Evolutionary conservation across 176 grass and related monocot species (phyloP).

Genomic region (Bromus sterilis): DNA sequence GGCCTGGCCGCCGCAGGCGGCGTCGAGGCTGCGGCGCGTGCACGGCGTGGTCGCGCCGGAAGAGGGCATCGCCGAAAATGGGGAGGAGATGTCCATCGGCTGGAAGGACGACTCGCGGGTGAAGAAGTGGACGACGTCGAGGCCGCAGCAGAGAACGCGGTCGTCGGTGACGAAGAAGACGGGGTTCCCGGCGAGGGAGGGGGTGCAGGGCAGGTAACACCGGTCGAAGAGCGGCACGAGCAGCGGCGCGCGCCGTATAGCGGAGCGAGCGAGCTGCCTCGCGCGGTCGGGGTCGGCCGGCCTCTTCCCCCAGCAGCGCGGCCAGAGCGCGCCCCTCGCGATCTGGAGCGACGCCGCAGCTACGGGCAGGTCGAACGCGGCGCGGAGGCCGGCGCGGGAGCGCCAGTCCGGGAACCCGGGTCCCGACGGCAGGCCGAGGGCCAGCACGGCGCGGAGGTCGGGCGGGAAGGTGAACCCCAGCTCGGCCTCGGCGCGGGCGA

Average conservation of each 20-base stretch:
- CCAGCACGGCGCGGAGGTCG: conserved; percentile 83
- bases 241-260: conserved; percentile 59
- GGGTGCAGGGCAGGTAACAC: conserved; percentile 79
- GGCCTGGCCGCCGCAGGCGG: conserved; percentile 38
- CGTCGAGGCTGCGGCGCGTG: conserved; percentile 77
- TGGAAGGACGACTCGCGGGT: conserved; percentile 58
- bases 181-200: conserved; percentile 78
- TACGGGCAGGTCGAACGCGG: conserved; percentile 51
- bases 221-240: conserved; percentile 83
- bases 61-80: neutral
- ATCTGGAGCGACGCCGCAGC: conserved; percentile 57
- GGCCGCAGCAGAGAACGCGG: conserved; percentile 81
- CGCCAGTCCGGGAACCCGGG: conserved; percentile 85
- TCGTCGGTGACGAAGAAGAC: conserved; percentile 92
- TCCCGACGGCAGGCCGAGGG: conserved; percentile 47
- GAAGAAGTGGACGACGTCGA: conserved; percentile 86
- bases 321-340: conserved; percentile 64
- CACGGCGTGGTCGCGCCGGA: conserved; percentile 6
- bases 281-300: conserved; percentile 66
- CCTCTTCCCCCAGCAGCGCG: conserved; percentile 52
- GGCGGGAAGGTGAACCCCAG: conserved; percentile 82
- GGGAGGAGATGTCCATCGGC: conserved; percentile 4
- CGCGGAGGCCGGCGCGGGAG: conserved; percentile 14
- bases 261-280: conserved; percentile 46
- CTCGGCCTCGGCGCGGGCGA: conserved; percentile 66